Base-by-base conservation (phyloP, 2,329 filamentous ascomycete species). In the Dactylonectria macrodidyma region DNA sequence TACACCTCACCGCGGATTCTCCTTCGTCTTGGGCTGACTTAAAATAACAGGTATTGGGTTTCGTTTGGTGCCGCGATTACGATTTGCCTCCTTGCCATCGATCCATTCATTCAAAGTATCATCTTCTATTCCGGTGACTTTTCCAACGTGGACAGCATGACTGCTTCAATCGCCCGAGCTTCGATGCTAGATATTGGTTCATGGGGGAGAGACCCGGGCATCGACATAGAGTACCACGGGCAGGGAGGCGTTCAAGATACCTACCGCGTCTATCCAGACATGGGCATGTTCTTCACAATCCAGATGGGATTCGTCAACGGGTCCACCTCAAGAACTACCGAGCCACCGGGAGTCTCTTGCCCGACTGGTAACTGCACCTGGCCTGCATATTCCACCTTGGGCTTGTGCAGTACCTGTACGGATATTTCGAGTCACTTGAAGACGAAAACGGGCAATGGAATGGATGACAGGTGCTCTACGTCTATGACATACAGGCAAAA, bases 11-110 rank as follows among this genome's bases (percentile, higher is more conserved):
- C 19, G 19, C 19, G 19, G 19, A 19, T 19, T 19, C 19, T 19
- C 2, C 1, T 14, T 34, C 22, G 16, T 11, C 14, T 5, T 3
- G 26, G 6, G 6, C 12, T 34, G 19, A 12, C 47, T 46, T 6
- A 34, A 19, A 5, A 3, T 7, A 2, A 2, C 3, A 65, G 62
- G 12, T 30, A 60, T 22, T 65, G 62, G 56, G 56, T 65, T 8
- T 59, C 44, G 22, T 65, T 65, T 36, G 62, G 62, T 16, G 62
- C 56, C 4, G 56, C 16, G n/a, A 55, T 65, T 19, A 65, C 56
- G 0, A 2, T 65, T 3, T 56, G 14, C 3, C 41, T 65, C 0
- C 62, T 65, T 2, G 48, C 50, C 16, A 34, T 65, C 26, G 62
- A 60, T 19, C 48, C 62, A 6, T 46, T 65, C 16, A 36, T 65